phyloP scores from a whole-genome alignment of 129 eudicot species.

The Chrysanthemum seticuspe region DNA sequence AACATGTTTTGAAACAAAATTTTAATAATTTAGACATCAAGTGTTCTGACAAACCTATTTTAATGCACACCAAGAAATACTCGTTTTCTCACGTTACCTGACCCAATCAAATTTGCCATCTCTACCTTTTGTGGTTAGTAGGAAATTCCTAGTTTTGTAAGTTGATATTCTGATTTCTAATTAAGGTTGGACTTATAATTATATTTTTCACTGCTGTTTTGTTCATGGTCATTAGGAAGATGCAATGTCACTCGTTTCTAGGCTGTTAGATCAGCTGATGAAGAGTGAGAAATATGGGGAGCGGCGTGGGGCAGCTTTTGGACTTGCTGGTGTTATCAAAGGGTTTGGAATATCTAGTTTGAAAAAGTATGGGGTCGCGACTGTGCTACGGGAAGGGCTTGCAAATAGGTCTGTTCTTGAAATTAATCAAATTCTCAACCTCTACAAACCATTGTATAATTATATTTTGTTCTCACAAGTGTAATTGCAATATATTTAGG shows the following conservation, averaged over 20 bases:
- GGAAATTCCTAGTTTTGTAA: too few species aligned
- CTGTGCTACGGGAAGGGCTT: constrained; percentile 77
- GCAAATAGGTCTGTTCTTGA: constrained; percentile 64
- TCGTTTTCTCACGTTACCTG: background rate
- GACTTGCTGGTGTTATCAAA: constrained; percentile 89
- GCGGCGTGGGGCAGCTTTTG: constrained; percentile 99
- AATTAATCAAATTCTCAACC: background rate
- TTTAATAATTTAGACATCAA: too few species aligned
- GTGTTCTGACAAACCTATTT: too few species aligned
- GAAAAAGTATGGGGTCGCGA: constrained; percentile 77
- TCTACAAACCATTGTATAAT: background rate
- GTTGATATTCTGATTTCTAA: background rate
- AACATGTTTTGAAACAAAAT: too few species aligned
- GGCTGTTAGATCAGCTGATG: constrained; percentile 89
- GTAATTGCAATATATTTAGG: constrained; percentile 42
- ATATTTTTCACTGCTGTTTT: background rate
- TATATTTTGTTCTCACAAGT: background rate
- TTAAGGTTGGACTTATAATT: constrained; percentile 7
- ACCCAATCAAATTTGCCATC: background rate
- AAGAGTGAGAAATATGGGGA: constrained; percentile 99
- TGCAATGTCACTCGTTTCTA: constrained; percentile 74
- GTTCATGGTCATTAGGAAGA: constrained; percentile 56
- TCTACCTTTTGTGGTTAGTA: too few species aligned
- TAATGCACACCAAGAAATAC: too few species aligned
- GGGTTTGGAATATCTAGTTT: constrained; percentile 84